These are phyloP conservation scores for Juglanconis oblonga DNA, from an alignment of 2,329 filamentous ascomycete genomes.

Conservation along the genomic window DNA sequence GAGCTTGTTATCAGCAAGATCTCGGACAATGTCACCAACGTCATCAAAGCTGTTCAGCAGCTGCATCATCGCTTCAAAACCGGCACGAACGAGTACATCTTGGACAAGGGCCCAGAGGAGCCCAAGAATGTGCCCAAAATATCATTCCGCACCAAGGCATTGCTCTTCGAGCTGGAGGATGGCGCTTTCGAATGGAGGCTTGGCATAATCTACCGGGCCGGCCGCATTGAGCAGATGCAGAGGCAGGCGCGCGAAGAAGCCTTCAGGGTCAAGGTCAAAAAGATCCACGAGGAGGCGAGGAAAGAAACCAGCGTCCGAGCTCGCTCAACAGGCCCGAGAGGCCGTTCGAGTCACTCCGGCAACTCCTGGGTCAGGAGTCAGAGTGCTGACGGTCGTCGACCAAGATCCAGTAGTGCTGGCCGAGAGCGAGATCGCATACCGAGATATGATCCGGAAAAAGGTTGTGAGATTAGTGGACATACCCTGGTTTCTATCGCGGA, in stretches of 20 bases:
- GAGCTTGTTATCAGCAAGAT: slow-evolving; percentile 86
- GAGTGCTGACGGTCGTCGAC: slow-evolving; percentile 49
- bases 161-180: slow-evolving; percentile 92
- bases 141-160: slow-evolving; percentile 74
- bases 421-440: slow-evolving; percentile 43
- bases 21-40: slow-evolving; percentile 90
- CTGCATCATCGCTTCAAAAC: slow-evolving; percentile 91
- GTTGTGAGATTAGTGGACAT: slow-evolving; percentile 67
- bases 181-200: slow-evolving; percentile 97
- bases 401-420: slow-evolving; percentile 31
- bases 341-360: slow-evolving; percentile 29
- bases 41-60: slow-evolving; percentile 81
- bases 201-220: slow-evolving; percentile 87
- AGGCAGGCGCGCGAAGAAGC: slow-evolving; percentile 86
- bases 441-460: slow-evolving; percentile 78
- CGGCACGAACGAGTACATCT: slow-evolving; percentile 81
- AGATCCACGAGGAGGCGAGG: slow-evolving; percentile 65
- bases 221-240: slow-evolving; percentile 85
- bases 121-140: slow-evolving; percentile 86
- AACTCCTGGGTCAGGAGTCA: slow-evolving; percentile 48
- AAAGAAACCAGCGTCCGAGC: slow-evolving; percentile 53
- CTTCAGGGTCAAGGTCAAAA: slow-evolving; percentile 82
- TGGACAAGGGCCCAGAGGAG: slow-evolving; percentile 79
- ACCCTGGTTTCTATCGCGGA: slow-evolving; percentile 73
- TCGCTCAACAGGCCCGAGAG: slow-evolving; percentile 48